Base-by-base conservation (phyloP, 352 stramenopile species). In the Globisporangium polare region DNA sequence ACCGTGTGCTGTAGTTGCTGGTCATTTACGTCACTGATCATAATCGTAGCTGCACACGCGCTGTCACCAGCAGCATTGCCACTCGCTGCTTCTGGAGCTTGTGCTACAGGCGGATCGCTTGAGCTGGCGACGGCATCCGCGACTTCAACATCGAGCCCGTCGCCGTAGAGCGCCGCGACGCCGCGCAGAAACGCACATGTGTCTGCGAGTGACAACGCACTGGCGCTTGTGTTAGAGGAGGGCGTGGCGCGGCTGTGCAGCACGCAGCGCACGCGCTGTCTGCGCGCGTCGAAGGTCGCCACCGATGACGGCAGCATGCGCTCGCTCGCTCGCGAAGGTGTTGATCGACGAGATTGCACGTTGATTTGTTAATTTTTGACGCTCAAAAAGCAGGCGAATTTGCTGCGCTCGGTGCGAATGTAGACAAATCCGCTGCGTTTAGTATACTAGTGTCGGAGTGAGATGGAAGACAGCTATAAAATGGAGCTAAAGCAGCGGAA, bases 111-210 rank as follows among this genome's bases (percentile, higher is more conserved):
- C 13, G 27, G n/a, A 8, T 26, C n/a, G 3, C 31, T 31, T 24
- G 39, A 24, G 8, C 33, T 43, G 26, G 5, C 41, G 24, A 47
- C 26, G 18, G 10, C 72, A 9, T 59, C n/a, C 33, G 62, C 63
- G 45, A 70, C 73, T 15, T 74, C 63, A 37, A 80, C 58, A 7
- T 69, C 66, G 1, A 90, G 68, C 0, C 66, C 69, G 26, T 83
- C 67, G 10, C 81, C 78, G 41, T 88, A 86, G 3, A 90, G 65
- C 50, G 67, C 75, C 37, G 71, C 75, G 52, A 90, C 79, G 17
- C 78, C 80, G 31, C 78, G 78, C 26, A 88, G 45, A 26, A 90
- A 79, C 3, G 60, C 22, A 20, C 29, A n/a, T 43, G n/a, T 1
- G 29, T 43, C 18, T 20, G 29, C n/a, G 18, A n/a, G n/a, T n/a